Conservation (phyloP, 129 eudicot species). For the Artemisia annua region DNA sequence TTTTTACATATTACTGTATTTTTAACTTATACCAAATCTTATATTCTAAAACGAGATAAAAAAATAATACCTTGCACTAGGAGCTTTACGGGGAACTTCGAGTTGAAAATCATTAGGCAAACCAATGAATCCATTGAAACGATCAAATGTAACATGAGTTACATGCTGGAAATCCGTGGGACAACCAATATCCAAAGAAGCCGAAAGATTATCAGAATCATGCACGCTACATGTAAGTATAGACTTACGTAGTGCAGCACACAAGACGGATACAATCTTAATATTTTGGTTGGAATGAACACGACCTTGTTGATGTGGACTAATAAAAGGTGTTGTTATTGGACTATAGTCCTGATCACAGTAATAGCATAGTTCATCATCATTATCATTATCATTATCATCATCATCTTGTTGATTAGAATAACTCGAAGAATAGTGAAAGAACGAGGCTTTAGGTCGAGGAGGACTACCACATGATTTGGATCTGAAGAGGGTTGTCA, state of each 20-base stretch:
- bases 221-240: constrained; percentile 81
- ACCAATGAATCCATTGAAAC: constrained; percentile 77
- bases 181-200: constrained; percentile 63
- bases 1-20: no score
- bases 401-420: constrained; percentile 3
- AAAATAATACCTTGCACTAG: constrained; percentile 75
- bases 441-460: constrained; percentile 31
- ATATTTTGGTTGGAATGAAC: constrained; percentile 30
- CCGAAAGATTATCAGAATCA: constrained; percentile 39
- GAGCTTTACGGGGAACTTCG: constrained; percentile 60
- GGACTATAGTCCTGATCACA: constrained; percentile 43
- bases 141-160: constrained; percentile 84
- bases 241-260: constrained; percentile 69
- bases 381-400: constrained; percentile 41
- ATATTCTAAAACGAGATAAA: no score
- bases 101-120: constrained; percentile 69
- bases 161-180: constrained; percentile 75
- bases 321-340: constrained; percentile 54
- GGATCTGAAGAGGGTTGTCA: constrained; percentile 42
- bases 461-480: constrained; percentile 38
- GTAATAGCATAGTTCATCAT: constrained; percentile 38
- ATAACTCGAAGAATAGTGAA: constrained; percentile 28
- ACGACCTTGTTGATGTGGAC: constrained; percentile 32
- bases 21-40: no score
- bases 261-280: constrained; percentile 44